Evolutionary conservation across 2,329 filamentous ascomycete species (phyloP).

Genomic region (Madurella fahalii): DNA sequence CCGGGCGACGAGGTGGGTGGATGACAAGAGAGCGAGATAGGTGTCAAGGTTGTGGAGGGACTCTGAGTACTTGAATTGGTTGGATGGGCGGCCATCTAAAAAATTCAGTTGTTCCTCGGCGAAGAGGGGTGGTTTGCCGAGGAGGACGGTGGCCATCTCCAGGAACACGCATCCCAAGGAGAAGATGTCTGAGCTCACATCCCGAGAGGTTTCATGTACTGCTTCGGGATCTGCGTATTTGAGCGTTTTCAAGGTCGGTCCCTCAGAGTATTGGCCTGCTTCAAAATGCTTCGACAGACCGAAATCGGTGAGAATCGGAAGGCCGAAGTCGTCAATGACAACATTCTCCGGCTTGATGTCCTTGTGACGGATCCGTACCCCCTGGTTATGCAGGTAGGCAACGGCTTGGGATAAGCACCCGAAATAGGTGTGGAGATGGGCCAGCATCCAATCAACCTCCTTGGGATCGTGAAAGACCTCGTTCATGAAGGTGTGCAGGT

Average conservation of each 20-base stretch:
- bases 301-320: conserved; percentile 27
- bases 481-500: conserved; percentile 25
- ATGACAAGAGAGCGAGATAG: conserved; percentile 17
- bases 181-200: conserved; percentile 28
- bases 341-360: conserved; percentile 31
- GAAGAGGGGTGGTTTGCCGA: conserved; percentile 20
- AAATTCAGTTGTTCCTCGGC: conserved; percentile 22
- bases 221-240: conserved; percentile 28
- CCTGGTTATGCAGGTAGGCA: conserved; percentile 22
- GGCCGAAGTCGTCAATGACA: conserved; percentile 28
- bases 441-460: conserved; percentile 14
- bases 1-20: conserved; percentile 1
- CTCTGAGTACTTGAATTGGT: conserved; percentile 25
- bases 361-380: conserved; percentile 25
- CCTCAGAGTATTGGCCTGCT: conserved; percentile 23
- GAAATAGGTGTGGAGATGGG: conserved; percentile 26
- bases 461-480: conserved; percentile 16
- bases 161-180: conserved; percentile 30
- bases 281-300: conserved; percentile 28
- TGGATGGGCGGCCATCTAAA: not conserved
- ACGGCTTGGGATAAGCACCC: conserved; percentile 29
- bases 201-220: conserved; percentile 19
- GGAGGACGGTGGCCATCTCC: conserved; percentile 28
- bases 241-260: conserved; percentile 23
- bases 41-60: conserved; percentile 18